These are phyloP conservation scores for Sugiyamaella lignohabitans DNA, from an alignment of 805 yeast species.

Conservation along the genomic window DNA sequence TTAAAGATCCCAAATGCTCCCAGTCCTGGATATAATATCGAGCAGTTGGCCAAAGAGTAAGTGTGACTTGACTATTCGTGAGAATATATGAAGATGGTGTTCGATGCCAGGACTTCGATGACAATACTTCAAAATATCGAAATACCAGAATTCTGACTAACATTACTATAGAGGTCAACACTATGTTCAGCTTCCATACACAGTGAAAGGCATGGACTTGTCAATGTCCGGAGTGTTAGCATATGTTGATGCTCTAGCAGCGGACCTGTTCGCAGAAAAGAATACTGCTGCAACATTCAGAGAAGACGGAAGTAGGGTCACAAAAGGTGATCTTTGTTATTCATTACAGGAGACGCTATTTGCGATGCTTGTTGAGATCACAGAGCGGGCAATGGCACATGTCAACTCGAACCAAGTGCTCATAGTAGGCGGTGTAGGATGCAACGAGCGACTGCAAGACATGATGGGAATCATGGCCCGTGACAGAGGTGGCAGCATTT, in stretches of 20 bases:
- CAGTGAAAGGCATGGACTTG: conserved; percentile 97
- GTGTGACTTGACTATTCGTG: conserved; percentile 4
- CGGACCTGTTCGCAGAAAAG: conserved; percentile 51
- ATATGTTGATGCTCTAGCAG: conserved; percentile 72
- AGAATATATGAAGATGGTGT: background rate
- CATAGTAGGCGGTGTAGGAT: conserved; percentile 98
- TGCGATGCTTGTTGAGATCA: conserved; percentile 95
- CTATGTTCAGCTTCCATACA: conserved; percentile 78
- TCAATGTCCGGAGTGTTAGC: conserved; percentile 95
- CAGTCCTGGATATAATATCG: conserved; percentile 96
- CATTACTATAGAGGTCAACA: conserved; percentile 32
- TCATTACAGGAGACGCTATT: conserved; percentile 88
- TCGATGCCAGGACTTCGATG: background rate
- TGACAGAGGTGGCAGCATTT: conserved; percentile 83
- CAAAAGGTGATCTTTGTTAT: conserved; percentile 84
- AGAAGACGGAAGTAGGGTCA: conserved; percentile 45
- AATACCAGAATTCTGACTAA: background rate
- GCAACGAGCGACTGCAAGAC: conserved; percentile 81
- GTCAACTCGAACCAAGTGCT: conserved; percentile 83
- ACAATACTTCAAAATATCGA: no score
- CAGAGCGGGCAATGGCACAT: conserved; percentile 98
- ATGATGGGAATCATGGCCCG: conserved; percentile 96
- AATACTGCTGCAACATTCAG: conserved; percentile 17
- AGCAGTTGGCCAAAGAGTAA: conserved; percentile 68
- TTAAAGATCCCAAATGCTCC: conserved; percentile 86